Base-by-base conservation (phyloP, 306 rosid genomes). In the Cyamopsis tetragonoloba region DNA sequence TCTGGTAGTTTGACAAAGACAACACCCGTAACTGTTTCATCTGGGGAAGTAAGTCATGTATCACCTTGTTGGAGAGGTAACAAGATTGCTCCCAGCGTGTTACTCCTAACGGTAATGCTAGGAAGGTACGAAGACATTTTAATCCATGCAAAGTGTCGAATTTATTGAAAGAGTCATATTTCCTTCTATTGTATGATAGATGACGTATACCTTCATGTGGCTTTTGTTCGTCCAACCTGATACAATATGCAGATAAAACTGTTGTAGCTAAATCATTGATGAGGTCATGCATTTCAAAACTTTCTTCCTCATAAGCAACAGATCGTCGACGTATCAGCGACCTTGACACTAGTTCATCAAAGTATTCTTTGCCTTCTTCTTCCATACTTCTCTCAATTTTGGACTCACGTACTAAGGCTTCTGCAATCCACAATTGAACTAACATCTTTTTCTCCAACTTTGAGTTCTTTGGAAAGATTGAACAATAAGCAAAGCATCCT, bases 361-460 rank as follows among this genome's bases (percentile, higher is more conserved):
- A 73, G 66, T 63, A 80, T 12, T 77, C 71, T 4, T 50, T 23
- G 0, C 78, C 80, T 7, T 67, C 23, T 1, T 62, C 74, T 49
- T 80, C 78, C 53, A 62, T 7, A 11, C 27, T 42, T 7, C 18
- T 31, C 12, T 30, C 12, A 5, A 17, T 24, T 23, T 15, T 38
- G 2, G 66, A 11, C 14, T 50, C 26, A 0, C 12, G 22, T 8
- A 79, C 18, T 0, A 79, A 58, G 0, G 82, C 82, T 69, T 83
- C 78, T 20, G 73, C 82, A 75, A 73, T 73, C 82, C 80, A 83
- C 1, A 76, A n/a, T 5, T 4, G 39, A 47, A 80, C 26, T 3
- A 69, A 1, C 12, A n/a, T 4, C 2, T 53, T 31, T 43, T 51
- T 83, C 0, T 31, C 1, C 23, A 73, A 42, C 0, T 0, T 3